phyloP scores from a whole-genome alignment of 2,329 filamentous ascomycete species.

The Colletotrichum tanaceti region DNA sequence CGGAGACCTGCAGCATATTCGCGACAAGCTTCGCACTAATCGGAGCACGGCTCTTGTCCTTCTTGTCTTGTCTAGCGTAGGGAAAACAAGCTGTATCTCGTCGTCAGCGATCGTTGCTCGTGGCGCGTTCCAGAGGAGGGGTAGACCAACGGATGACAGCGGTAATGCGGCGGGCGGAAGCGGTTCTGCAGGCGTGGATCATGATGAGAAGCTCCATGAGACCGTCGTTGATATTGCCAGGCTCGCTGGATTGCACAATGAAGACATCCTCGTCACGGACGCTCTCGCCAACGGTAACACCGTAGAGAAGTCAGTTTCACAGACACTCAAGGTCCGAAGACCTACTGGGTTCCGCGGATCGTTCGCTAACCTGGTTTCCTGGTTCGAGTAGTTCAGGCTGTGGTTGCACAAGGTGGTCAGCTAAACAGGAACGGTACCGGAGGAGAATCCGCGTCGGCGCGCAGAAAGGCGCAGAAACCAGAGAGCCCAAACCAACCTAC shows the following conservation, averaged over 20 bases:
- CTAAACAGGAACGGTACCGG: constrained; percentile 67
- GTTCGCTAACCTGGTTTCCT: constrained; percentile 64
- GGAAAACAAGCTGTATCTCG: constrained; percentile 77
- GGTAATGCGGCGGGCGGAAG: constrained; percentile 80
- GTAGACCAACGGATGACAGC: constrained; percentile 69
- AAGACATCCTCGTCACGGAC: constrained; percentile 86
- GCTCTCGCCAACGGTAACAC: constrained; percentile 88
- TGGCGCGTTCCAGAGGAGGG: neutral
- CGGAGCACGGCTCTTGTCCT: constrained; percentile 83
- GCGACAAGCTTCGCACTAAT: constrained; percentile 91
- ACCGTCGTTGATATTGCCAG: constrained; percentile 91
- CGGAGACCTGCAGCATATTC: constrained; percentile 90
- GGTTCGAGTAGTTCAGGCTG: constrained; percentile 78
- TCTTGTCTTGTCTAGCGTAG: constrained; percentile 92
- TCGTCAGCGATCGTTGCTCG: constrained; percentile 8
- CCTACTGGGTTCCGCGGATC: constrained; percentile 5
- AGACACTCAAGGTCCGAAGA: constrained; percentile 14
- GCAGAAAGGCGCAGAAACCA: neutral
- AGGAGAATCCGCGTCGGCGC: constrained; percentile 71
- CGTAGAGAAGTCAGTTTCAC: constrained; percentile 47
- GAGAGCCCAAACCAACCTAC: constrained; percentile 9
- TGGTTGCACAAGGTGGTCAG: constrained; percentile 11
- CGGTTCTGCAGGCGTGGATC: constrained; percentile 81
- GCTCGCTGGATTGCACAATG: constrained; percentile 88
- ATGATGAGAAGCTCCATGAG: constrained; percentile 95